phyloP scores from a whole-genome alignment of 768 basidiomycete species.

The Tricholoma terreum region DNA sequence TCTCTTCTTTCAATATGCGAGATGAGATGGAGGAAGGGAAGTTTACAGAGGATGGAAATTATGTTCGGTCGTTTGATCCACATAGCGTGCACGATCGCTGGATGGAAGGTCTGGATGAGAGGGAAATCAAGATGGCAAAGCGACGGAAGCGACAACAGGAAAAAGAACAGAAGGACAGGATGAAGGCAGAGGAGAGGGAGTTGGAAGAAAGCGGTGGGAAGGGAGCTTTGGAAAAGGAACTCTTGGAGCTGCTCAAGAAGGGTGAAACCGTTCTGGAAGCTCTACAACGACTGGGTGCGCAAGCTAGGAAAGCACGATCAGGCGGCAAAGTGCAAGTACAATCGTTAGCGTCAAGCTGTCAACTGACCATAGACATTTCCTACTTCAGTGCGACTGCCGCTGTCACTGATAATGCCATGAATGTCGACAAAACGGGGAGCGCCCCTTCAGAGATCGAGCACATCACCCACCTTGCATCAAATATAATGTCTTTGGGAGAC shows the following conservation, averaged over 20 bases:
- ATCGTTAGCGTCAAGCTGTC: conserved; percentile 4
- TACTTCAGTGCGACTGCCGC: conserved; percentile 30
- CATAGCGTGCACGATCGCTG: conserved; percentile 92
- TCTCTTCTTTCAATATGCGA: conserved; percentile 98
- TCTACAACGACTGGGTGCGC: conserved; percentile 76
- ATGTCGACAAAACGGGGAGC: conserved; percentile 43
- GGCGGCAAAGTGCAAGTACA: conserved; percentile 30
- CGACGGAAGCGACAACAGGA: conserved; percentile 75
- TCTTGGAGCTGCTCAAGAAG: conserved; percentile 75
- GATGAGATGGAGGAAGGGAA: conserved; percentile 98
- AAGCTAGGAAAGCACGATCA: conserved; percentile 52
- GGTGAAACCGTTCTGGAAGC: conserved; percentile 92
- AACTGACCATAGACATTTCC: neutral
- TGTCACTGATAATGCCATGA: conserved; percentile 40
- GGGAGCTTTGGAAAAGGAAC: conserved; percentile 56
- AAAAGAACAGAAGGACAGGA: conserved; percentile 63
- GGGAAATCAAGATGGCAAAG: conserved; percentile 79
- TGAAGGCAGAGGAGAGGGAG: conserved; percentile 73
- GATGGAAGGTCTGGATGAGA: conserved; percentile 90
- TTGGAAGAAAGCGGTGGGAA: conserved; percentile 65
- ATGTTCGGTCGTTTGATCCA: conserved; percentile 83
- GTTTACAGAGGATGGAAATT: conserved; percentile 91
- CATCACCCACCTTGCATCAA: conserved; percentile 86
- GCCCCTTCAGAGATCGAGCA: conserved; percentile 61
- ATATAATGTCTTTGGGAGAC: conserved; percentile 82